Evolutionary conservation across 139 green algal genomes (phyloP), one percentile per base, ranked within the genome.

Genomic region (Ulvella scutata): DNA sequence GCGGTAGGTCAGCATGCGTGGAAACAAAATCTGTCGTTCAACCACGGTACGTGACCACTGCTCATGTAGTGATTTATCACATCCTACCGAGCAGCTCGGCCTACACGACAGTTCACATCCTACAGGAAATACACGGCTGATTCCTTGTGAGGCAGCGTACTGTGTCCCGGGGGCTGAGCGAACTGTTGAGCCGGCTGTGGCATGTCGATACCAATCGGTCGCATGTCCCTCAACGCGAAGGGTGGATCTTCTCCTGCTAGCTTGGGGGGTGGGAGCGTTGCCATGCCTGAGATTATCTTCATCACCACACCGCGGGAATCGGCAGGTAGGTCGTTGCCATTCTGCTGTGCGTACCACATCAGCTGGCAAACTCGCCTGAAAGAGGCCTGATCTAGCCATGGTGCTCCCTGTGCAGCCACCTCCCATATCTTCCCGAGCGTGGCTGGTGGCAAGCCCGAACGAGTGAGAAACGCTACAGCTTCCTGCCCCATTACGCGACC

Each of bases 271-370:
- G 51, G 51, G n/a, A 67, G 51, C 33, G 51, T 67, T 26, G 51
- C 51, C 51, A 67, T 67, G 51, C 51, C 51, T 31, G 51, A 67
- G 51, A 67, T 67, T 9, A 67, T 67, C 51, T 67, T 67, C 51
- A 67, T 67, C 51, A 67, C 51, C 51, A 67, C 51, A 26, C 9
- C 51, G 6, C 33, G 31, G 13, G 51, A 67, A 26, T 67, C 51
- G n/a, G 51, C 9, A 36, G 51, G 51, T 13, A 67, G 51, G n/a
- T 67, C 51, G 51, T 67, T 67, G 4, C 51, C 51, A 26, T 67
- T 67, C 51, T 67, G 51, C 51, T 67, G 51, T 36, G 51, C 51
- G 20, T 67, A 67, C 51, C 51, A 67, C 51, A 67, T 67, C n/a
- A 67, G 51, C 51, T 67, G 51, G 51, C 51, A 67, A n/a, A 67